phyloP scores from a whole-genome alignment of 495 filamentous ascomycete genomes.

The Thermochaetoides thermophila region DNA sequence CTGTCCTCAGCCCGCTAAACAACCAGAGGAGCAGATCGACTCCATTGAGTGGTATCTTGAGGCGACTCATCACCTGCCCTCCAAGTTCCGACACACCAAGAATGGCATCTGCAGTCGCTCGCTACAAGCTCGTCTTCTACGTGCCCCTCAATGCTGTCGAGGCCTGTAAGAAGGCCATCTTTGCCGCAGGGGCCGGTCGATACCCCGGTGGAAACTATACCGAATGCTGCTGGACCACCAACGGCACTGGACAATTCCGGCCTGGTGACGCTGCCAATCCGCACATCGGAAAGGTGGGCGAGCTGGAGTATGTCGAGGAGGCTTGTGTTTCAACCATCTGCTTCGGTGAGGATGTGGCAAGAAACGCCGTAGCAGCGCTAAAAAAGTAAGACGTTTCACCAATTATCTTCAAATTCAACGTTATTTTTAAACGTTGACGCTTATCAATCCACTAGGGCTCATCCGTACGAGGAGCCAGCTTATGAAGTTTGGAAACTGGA shows the following conservation, averaged over 20 bases:
- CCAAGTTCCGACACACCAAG: too few relatives aligned
- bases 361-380: conserved; percentile 39
- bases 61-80: too few relatives aligned
- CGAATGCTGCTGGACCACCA: conserved; percentile 40
- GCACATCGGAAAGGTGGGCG: conserved; percentile 37
- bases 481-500: conserved; percentile 66
- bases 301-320: conserved; percentile 36
- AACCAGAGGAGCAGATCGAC: too few relatives aligned
- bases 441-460: conserved; percentile 29
- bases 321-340: conserved; percentile 40
- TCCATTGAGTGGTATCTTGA: too few relatives aligned
- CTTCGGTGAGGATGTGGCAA: conserved; percentile 26
- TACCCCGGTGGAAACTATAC: conserved; percentile 49
- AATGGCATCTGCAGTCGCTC: conserved; percentile 5
- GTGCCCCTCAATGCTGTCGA: conserved; percentile 34
- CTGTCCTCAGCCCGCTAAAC: too few relatives aligned
- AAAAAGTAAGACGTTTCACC: conserved; percentile 49
- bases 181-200: conserved; percentile 46
- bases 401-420: background rate
- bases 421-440: background rate
- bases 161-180: conserved; percentile 44
- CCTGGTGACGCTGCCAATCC: conserved; percentile 39
- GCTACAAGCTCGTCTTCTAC: conserved; percentile 40
- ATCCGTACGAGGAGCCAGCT: conserved; percentile 66
- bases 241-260: conserved; percentile 43